Base-by-base conservation (phyloP, 2,329 filamentous ascomycete species). In the Alternaria conjuncta region DNA sequence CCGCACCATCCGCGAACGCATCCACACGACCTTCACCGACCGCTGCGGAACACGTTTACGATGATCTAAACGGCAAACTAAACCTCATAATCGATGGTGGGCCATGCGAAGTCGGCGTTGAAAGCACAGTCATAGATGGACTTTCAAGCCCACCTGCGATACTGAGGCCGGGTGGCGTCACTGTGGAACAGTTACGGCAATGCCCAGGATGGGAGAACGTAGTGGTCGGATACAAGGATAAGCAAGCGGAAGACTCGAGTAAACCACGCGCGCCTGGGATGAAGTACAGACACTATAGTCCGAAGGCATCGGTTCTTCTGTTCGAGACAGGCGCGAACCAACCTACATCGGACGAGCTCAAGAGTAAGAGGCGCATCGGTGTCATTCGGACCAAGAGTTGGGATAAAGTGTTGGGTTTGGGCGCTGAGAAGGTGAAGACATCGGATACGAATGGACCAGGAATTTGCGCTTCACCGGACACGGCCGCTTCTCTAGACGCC, bases 201-300 rank as follows among this genome's bases (percentile, higher is more conserved):
- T 93, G 91, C 74, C 83, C 86, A 0, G 95, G 95, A 1, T 99
- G 96, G 95, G 90, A 94, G 76, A 82, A 87, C 43, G 92, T 93
- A 1, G 84, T 86, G 65, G 88, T 91, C 63, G 95, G 88, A 11
- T 98, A 97, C 79, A 89, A 90, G 75, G 93, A 97, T 73, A 86
- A 86, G 61, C 72, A 88, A 15, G 88, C 93, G 72, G 85, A 87
- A 20, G 90, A 87, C 6, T 59, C 68, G 5, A 88, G 87, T 55
- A 73, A 70, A 59, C 96, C 96, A 0, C 86, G 93, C 60, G 96
- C 96, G 1, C 96, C 96, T 0, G 96, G 96, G 1, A 99, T 99
- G 96, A 99, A 99, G 81, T 99, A 99, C 79, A 93, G 96, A 77
- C 96, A 99, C 78, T 99, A 99, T 76, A 97, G 94, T 46, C 96